Percentiles rank a stretch among this genome's conserved stretches.
Evolutionary conservation across 805 yeast species (phyloP).

Genomic region (Nakazawaea pomicola): DNA sequence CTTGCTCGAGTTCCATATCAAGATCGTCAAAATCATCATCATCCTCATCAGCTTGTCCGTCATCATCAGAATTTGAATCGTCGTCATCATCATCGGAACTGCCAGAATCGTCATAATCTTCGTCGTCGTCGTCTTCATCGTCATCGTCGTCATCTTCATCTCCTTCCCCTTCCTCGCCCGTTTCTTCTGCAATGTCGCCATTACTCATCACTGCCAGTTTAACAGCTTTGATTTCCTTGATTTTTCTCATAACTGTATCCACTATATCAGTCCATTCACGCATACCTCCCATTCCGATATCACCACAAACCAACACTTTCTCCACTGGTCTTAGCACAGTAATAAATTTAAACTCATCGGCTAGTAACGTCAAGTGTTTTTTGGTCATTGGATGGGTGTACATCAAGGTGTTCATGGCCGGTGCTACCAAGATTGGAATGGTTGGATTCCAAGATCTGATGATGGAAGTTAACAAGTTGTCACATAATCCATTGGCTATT

Average conservation of each 20-base stretch:
- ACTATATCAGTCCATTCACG: slow-evolving; percentile 96
- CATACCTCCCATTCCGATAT: slow-evolving; percentile 99
- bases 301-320: slow-evolving; percentile 92
- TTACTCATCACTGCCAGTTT: slow-evolving; percentile 22
- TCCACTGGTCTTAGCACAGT: slow-evolving; percentile 93
- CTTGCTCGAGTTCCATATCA: slow-evolving; percentile 7
- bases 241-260: slow-evolving; percentile 69
- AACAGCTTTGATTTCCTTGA: slow-evolving; percentile 44
- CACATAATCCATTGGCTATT: slow-evolving; percentile 86
- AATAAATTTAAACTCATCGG: slow-evolving; percentile 93
- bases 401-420: slow-evolving; percentile 92
- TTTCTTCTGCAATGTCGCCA: slow-evolving; percentile 45
- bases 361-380: slow-evolving; percentile 68
- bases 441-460: slow-evolving; percentile 94
- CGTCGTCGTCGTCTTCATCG: slow-evolving; percentile 33
- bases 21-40: slow-evolving; percentile 15
- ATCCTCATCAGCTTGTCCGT: slow-evolving; percentile 15
- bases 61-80: slow-evolving; percentile 16
- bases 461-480: slow-evolving; percentile 84
- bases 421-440: slow-evolving; percentile 85
- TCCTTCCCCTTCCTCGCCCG: slow-evolving; percentile 47
- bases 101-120: slow-evolving; percentile 33
- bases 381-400: slow-evolving; percentile 87
- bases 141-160: slow-evolving; percentile 44
- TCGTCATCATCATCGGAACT: slow-evolving; percentile 20